phyloP scores from a whole-genome alignment of 768 basidiomycete species.

The Albatrellus ellisii region DNA sequence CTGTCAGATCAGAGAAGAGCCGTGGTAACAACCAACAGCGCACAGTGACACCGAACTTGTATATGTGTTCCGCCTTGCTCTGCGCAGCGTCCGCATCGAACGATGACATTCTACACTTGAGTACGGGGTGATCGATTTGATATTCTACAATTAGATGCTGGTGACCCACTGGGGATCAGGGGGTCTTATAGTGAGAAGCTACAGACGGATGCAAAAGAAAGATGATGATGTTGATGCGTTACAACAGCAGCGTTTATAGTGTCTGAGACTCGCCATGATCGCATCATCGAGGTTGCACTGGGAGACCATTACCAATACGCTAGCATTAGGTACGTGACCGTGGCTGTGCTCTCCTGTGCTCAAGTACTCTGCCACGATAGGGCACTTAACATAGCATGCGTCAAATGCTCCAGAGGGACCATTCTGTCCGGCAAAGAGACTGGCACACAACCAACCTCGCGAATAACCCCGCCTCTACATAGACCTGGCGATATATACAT shows the following conservation, averaged over 20 bases:
- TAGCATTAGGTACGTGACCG: no score
- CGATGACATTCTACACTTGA: not conserved
- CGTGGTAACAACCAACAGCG: conserved; percentile 18
- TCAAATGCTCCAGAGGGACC: no score
- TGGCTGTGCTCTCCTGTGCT: no score
- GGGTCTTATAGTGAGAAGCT: not conserved
- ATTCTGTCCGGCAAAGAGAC: no score
- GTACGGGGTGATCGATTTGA: not conserved
- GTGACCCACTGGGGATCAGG: not conserved
- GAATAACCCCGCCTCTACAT: no score
- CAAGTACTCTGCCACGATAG: no score
- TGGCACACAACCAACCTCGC: no score
- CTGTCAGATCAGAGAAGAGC: not conserved
- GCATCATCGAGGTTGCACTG: no score
- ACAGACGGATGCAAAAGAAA: not conserved
- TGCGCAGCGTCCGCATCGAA: not conserved
- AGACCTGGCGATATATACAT: not conserved
- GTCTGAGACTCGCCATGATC: no score
- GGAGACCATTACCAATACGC: no score
- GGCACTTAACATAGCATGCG: no score
- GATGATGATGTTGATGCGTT: not conserved
- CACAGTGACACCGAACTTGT: conserved; percentile 84
- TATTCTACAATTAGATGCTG: not conserved
- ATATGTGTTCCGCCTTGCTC: conserved; percentile 27
- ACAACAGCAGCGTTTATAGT: no score